Conservation (phyloP, 805 yeast species). For the Sugiyamaella marilandica region DNA sequence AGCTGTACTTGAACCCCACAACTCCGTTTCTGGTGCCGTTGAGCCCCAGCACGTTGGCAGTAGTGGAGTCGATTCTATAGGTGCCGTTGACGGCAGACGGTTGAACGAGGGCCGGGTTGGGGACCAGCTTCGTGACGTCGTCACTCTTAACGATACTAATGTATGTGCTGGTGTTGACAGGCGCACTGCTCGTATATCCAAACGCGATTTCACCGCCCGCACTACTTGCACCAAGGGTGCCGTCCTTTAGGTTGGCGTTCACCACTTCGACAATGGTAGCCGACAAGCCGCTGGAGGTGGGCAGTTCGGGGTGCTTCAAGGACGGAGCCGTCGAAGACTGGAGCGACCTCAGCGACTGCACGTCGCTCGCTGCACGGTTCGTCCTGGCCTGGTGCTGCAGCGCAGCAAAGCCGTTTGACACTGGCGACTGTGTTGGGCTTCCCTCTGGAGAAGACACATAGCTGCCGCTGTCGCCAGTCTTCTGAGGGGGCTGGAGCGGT, state of each 20-base stretch:
- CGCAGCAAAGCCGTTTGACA: not conserved
- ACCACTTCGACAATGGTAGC: conserved; percentile 84
- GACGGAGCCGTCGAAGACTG: conserved; percentile 16
- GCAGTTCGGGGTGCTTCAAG: conserved; percentile 28
- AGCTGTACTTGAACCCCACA: conserved; percentile 75
- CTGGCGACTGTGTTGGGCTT: conserved; percentile 3
- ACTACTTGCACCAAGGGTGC: conserved; percentile 53
- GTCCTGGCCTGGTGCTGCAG: not conserved
- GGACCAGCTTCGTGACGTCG: conserved; percentile 41
- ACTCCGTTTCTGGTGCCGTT: conserved; percentile 29
- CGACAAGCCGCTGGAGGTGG: conserved; percentile 41
- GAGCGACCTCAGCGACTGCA: conserved; percentile 24
- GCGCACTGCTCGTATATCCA: conserved; percentile 45
- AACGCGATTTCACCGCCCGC: conserved; percentile 84
- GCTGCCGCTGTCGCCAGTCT: conserved; percentile 1
- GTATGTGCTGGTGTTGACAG: conserved; percentile 7
- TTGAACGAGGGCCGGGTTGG: conserved; percentile 52
- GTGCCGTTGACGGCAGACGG: conserved; percentile 30
- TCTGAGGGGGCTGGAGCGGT: not conserved
- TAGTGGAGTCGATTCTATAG: conserved; percentile 9
- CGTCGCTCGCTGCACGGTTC: conserved; percentile 13
- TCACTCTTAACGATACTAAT: conserved; percentile 28
- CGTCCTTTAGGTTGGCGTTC: conserved; percentile 69
- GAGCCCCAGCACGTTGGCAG: conserved; percentile 10
- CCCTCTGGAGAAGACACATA: conserved; percentile 4